Percentiles rank a stretch among this genome's conserved stretches.
Evolutionary conservation across 306 rosid species (phyloP).

Genomic region (Sindora glabra): DNA sequence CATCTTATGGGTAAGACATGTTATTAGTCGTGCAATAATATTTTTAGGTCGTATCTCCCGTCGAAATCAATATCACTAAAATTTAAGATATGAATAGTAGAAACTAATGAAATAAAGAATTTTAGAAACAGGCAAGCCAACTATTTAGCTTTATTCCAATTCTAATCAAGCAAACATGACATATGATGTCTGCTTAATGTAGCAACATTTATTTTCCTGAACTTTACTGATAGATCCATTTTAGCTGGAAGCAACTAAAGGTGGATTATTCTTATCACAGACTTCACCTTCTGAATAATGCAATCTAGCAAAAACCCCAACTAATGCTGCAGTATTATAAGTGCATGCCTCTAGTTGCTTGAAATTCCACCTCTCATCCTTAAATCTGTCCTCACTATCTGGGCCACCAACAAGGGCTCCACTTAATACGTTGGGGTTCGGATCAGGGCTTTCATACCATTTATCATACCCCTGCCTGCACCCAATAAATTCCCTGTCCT

Average conservation of each 20-base stretch:
- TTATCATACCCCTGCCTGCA: constrained; percentile 68
- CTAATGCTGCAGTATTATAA: constrained; percentile 63
- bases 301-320: constrained; percentile 68
- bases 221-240: too few species aligned
- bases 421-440: constrained; percentile 49
- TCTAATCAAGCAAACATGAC: not conserved
- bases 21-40: too few species aligned
- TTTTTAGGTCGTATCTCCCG: too few species aligned
- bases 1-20: too few species aligned
- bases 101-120: too few species aligned
- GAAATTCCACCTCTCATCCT: constrained; percentile 54
- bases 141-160: too few species aligned
- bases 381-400: constrained; percentile 36
- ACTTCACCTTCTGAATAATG: not conserved
- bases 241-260: constrained; percentile 13
- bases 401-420: constrained; percentile 94
- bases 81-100: too few species aligned
- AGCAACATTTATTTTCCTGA: not conserved
- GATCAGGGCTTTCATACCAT: constrained; percentile 45
- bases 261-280: not conserved
- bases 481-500: constrained; percentile 53
- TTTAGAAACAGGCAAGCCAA: too few species aligned
- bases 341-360: constrained; percentile 81
- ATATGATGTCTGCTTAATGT: not conserved
- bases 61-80: too few species aligned